Conservation (phyloP, 31 red algal genomes). For the Asparagopsis taxiformis region DNA sequence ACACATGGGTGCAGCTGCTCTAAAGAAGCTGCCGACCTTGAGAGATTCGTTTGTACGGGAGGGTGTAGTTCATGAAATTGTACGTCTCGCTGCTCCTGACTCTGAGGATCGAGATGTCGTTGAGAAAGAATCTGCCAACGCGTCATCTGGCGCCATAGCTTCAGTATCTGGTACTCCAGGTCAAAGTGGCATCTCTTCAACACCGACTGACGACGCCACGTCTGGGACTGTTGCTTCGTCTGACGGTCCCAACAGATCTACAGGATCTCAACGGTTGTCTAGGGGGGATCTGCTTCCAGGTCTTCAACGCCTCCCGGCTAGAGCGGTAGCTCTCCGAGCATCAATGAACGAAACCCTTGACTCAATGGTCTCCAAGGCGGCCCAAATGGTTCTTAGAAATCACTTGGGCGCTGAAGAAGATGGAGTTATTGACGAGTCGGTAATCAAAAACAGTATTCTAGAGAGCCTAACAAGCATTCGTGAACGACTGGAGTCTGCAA, state of each 20-base stretch:
- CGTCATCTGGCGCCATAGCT: background rate
- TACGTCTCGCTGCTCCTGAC: slow-evolving; percentile 17
- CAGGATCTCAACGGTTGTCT: slow-evolving; percentile 1
- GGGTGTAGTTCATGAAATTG: slow-evolving; percentile 77
- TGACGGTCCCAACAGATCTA: slow-evolving; percentile 2
- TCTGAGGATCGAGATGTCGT: background rate
- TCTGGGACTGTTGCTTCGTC: slow-evolving; percentile 13
- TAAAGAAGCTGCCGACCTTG: slow-evolving; percentile 51
- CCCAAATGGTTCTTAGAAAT: slow-evolving; percentile 29
- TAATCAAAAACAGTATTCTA: slow-evolving; percentile 16
- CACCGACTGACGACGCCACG: background rate
- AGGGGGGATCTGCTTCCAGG: slow-evolving; percentile 16
- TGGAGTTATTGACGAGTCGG: slow-evolving; percentile 18
- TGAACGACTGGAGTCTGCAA: slow-evolving; percentile 9
- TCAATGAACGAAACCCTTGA: too few relatives aligned
- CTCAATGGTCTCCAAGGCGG: slow-evolving; percentile 27
- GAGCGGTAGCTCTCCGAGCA: too few relatives aligned
- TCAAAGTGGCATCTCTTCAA: slow-evolving; percentile 1
- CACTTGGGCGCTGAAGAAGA: slow-evolving; percentile 25
- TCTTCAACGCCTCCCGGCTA: slow-evolving; percentile 3
- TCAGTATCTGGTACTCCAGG: background rate
- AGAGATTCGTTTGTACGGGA: slow-evolving; percentile 69
- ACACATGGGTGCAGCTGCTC: slow-evolving; percentile 33
- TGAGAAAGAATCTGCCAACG: slow-evolving; percentile 13
- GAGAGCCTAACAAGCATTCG: slow-evolving; percentile 16